Conservation (phyloP, 73 alveolate species). For the Paramecium sexaurelia region DNA sequence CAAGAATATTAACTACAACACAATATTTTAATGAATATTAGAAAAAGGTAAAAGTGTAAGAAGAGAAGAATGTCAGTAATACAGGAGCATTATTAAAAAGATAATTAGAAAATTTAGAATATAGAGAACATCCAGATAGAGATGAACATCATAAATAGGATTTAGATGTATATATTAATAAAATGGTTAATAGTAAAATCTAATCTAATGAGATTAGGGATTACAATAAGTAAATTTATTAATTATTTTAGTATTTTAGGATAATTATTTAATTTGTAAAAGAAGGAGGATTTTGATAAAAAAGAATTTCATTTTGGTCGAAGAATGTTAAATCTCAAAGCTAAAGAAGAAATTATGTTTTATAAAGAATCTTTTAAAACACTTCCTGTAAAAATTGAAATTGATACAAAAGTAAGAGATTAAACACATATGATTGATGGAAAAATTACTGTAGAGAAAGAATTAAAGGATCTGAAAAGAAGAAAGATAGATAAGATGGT, state of each 20-base stretch:
- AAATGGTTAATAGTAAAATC: neutral
- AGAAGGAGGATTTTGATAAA: conserved; percentile 50
- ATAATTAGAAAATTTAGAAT: conserved; percentile 29
- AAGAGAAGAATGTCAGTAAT: neutral
- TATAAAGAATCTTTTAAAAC: neutral
- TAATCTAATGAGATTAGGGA: conserved; percentile 2
- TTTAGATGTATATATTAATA: conserved; percentile 51
- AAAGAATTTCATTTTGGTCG: conserved; percentile 30
- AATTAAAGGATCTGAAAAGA: conserved; percentile 15
- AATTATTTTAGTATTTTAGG: neutral
- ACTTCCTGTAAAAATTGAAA: conserved; percentile 16
- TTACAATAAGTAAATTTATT: neutral
- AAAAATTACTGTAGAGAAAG: neutral
- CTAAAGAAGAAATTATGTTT: conserved; percentile 27
- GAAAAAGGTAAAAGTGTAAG: neutral
- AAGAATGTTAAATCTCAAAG: conserved; percentile 17
- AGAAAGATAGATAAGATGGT: conserved; percentile 58
- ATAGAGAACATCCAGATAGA: conserved; percentile 53
- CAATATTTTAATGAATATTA: conserved; percentile 26
- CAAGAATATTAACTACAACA: conserved; percentile 34
- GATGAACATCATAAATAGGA: conserved; percentile 47
- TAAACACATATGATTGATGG: conserved; percentile 34
- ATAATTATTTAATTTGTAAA: neutral
- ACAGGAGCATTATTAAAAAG: neutral
- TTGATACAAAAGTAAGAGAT: conserved; percentile 45